phyloP scores from a whole-genome alignment of 805 yeast genomes.

The Schizosaccharomyces osmophilus region DNA sequence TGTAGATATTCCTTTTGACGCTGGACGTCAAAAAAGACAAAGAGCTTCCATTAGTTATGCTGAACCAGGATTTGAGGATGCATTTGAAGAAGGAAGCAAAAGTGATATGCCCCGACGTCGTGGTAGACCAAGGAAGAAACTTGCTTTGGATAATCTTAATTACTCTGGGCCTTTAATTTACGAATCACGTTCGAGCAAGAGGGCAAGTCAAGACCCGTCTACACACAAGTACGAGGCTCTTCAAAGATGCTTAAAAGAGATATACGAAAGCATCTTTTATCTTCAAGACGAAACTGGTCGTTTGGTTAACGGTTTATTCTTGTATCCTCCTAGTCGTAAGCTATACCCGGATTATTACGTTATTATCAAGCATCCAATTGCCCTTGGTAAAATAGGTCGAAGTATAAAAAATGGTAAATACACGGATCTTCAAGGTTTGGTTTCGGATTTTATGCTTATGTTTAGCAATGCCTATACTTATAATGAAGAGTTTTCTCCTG shows the following conservation, averaged over 20 bases:
- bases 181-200: neutral
- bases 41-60: neutral
- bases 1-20: neutral
- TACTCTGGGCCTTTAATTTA: neutral
- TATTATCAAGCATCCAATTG: slow-evolving; percentile 47
- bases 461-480: slow-evolving; percentile 59
- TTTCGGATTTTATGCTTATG: slow-evolving; percentile 33
- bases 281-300: slow-evolving; percentile 20
- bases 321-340: slow-evolving; percentile 44
- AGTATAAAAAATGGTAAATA: neutral
- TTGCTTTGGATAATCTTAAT: neutral
- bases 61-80: neutral
- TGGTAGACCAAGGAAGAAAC: neutral
- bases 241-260: neutral
- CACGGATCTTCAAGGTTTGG: slow-evolving; percentile 22
- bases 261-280: neutral
- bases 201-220: neutral
- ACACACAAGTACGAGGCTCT: neutral
- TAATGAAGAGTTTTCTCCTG: slow-evolving; percentile 48
- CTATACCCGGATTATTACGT: slow-evolving; percentile 63
- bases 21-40: neutral
- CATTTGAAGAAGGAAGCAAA: neutral
- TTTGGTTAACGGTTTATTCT: slow-evolving; percentile 17
- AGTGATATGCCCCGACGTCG: neutral
- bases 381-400: slow-evolving; percentile 29